A percentile compares a stretch with the other conserved stretches of the same genome.
Evolutionary conservation across 306 rosid species (phyloP).

Genomic region (Quercus bicolor): DNA sequence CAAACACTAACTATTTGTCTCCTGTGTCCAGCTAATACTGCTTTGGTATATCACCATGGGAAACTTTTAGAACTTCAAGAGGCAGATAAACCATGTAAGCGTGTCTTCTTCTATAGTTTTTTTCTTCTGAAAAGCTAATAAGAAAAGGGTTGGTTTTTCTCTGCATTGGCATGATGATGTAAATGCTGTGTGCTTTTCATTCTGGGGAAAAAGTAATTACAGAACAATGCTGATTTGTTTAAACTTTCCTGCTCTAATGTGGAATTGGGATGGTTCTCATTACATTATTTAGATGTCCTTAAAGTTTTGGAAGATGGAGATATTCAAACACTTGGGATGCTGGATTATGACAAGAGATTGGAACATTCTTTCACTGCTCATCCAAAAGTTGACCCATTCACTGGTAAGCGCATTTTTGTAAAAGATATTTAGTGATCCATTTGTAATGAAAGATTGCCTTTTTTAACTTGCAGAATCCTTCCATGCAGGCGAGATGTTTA

Average conservation of each 20-base stretch:
- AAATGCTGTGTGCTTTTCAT: not conserved
- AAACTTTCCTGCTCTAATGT: constrained; percentile 14
- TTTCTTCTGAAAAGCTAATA: not conserved
- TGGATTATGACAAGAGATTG: constrained; percentile 95
- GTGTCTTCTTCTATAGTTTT: constrained; percentile 8
- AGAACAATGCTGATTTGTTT: constrained; percentile 1
- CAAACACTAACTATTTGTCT: constrained; percentile 22
- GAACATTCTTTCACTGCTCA: constrained; percentile 91
- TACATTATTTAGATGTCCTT: constrained; percentile 62
- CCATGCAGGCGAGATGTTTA: constrained; percentile 92
- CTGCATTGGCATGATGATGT: constrained; percentile 10
- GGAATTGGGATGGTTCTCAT: constrained; percentile 22
- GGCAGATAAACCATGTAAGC: constrained; percentile 94
- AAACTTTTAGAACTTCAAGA: constrained; percentile 90
- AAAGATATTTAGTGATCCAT: constrained; percentile 15
- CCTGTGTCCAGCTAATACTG: constrained; percentile 69
- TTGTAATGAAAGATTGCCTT: constrained; percentile 11
- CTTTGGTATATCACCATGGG: constrained; percentile 86
- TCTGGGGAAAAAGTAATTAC: constrained; percentile 7
- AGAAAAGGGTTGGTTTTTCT: constrained; percentile 2
- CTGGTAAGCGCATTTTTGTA: constrained; percentile 50
- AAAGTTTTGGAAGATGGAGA: constrained; percentile 97
- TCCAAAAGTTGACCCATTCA: constrained; percentile 93
- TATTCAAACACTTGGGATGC: constrained; percentile 82
- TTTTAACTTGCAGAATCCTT: constrained; percentile 20